A percentile compares a stretch with the other conserved stretches of the same genome.
Conservation (phyloP, 371 early-diverging fungal species). For the Homolaphlyctis polyrhiza region DNA sequence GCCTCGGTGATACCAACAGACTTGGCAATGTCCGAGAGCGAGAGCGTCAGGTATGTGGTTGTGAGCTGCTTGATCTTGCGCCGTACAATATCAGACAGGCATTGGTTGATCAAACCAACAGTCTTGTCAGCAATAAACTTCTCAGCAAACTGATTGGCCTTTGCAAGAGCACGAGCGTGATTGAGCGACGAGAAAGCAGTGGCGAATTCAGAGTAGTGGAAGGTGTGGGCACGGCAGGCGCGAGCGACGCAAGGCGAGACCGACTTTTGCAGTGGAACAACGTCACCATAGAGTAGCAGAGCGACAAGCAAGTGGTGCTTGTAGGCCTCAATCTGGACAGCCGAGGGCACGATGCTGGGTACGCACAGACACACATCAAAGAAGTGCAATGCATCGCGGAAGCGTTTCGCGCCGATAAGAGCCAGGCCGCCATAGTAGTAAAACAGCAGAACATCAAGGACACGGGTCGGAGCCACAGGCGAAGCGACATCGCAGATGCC, state of each 20-base stretch:
- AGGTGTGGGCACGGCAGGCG: constrained; percentile 37
- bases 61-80: constrained; percentile 67
- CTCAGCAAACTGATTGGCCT: constrained; percentile 25
- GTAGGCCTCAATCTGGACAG: constrained; percentile 75
- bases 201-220: constrained; percentile 53
- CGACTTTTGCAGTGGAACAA: constrained; percentile 52
- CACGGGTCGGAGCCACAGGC: constrained; percentile 17
- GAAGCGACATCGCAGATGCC: constrained; percentile 55
- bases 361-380: constrained; percentile 30
- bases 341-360: constrained; percentile 57
- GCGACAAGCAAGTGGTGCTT: constrained; percentile 63
- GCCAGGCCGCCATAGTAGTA: constrained; percentile 77
- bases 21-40: constrained; percentile 61
- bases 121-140: constrained; percentile 50
- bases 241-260: constrained; percentile 41
- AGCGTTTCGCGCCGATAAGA: constrained; percentile 61
- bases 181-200: constrained; percentile 51
- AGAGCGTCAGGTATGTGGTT: constrained; percentile 69
- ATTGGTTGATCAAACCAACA: constrained; percentile 68
- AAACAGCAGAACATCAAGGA: constrained; percentile 63
- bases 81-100: constrained; percentile 47
- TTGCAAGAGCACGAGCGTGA: constrained; percentile 26
- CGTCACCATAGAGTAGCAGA: constrained; percentile 53
- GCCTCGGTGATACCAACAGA: constrained; percentile 39
- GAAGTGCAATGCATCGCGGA: constrained; percentile 60